Percentiles rank a stretch among this genome's conserved stretches.
Conservation (phyloP, 306 rosid genomes). For the Fagus crenata region DNA sequence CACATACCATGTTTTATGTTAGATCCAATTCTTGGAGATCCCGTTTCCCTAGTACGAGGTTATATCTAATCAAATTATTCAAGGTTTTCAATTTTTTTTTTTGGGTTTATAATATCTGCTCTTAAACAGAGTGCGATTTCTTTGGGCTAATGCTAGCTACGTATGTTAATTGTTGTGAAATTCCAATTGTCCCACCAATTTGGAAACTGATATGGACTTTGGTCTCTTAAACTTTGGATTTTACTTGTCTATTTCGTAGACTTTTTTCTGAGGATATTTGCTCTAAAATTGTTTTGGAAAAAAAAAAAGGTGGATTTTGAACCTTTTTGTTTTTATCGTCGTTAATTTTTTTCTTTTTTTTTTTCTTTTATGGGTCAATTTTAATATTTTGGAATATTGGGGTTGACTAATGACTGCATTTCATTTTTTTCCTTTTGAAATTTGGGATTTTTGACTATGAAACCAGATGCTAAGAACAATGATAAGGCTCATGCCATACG, state of each 20-base stretch:
- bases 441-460: constrained; percentile 33
- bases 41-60: constrained; percentile 22
- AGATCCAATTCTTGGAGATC: constrained; percentile 48
- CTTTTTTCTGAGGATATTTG: not conserved
- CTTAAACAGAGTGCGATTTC: constrained; percentile 7
- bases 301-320: not conserved
- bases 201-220: not conserved
- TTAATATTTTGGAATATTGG: constrained; percentile 14
- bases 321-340: not conserved
- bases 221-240: not conserved
- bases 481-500: constrained; percentile 80
- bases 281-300: not conserved
- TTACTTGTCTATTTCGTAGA: not conserved
- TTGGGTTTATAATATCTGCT: not conserved
- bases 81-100: not conserved
- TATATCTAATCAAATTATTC: not conserved
- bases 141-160: not conserved
- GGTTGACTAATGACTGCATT: constrained; percentile 20
- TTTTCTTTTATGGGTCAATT: not conserved
- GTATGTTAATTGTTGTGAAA: not conserved
- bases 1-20: constrained; percentile 18
- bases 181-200: not conserved
- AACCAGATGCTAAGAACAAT: constrained; percentile 69
- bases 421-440: constrained; percentile 16
- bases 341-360: not conserved